Evolutionary conservation across 306 rosid genomes (phyloP), one percentile per base, ranked within the genome.

Genomic region (Rosa lucieae): DNA sequence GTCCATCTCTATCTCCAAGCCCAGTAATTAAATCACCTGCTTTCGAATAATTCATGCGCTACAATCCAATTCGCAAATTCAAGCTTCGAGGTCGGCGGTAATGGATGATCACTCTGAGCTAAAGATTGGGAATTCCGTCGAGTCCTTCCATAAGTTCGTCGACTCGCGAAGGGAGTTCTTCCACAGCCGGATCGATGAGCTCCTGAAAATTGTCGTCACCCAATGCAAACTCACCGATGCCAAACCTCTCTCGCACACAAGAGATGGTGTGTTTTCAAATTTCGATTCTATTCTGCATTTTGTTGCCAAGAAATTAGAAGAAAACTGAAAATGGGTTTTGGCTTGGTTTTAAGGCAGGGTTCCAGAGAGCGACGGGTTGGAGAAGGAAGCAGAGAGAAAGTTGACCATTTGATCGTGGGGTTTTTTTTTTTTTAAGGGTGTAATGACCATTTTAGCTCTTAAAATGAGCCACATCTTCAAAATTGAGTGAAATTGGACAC

Each of bases 141-240:
- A 87, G 73, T 91, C 98, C 49, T 78, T 91, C 52, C 90, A 83
- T 83, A 93, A 72, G 86, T 89, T 87, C 61, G 51, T 93, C 78
- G 88, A 69, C 79, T 90, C 90, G 68, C 99, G 93, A 78, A 83
- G 80, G 73, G 96, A 93, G 53, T 89, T 96, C 10, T 88, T 96
- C 80, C 97, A 93, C 74, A 89, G 80, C 82, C 99, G 93, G 96
- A 85, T 93, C 87, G 96, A 96, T 32, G 90, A 96, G 89, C 84
- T 96, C 74, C 97, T 90, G 81, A 87, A 71, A 80, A 82, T 96
- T 37, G 96, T 96, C 14, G 94, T 88, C 62, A 86, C 90, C 42
- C 99, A 96, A 85, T 96, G 99, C 92, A 89, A 88, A 17, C 98
- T 96, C 89, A 96, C 99, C 62, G 97, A 98, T 63, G 94, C 88